A percentile compares a stretch with the other conserved stretches of the same genome.
Conservation (phyloP, 2,329 filamentous ascomycete species). For the Colletotrichum tanaceti region DNA sequence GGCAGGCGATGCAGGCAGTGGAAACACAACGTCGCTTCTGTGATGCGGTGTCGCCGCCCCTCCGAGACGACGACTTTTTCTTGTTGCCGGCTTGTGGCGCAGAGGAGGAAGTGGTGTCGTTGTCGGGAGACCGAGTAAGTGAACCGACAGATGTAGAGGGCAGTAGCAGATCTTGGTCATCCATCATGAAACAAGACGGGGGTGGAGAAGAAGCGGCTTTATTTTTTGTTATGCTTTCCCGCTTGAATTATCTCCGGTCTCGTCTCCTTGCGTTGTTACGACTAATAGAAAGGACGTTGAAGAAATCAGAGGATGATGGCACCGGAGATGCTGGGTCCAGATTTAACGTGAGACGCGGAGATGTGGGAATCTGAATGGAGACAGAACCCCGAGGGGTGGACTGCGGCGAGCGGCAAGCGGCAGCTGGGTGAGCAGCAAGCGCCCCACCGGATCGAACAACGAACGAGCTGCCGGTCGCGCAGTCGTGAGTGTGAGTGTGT, state of each 20-base stretch:
- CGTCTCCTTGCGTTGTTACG: not conserved
- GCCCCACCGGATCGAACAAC: constrained; percentile 25
- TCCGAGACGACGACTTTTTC: constrained; percentile 66
- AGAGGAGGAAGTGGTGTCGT: constrained; percentile 6
- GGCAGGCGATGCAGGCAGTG: constrained; percentile 85
- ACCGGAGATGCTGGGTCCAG: constrained; percentile 28
- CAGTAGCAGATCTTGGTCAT: constrained; percentile 20
- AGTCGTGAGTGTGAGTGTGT: not conserved
- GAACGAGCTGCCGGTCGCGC: not conserved
- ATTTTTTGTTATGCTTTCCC: not conserved
- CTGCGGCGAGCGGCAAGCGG: constrained; percentile 14
- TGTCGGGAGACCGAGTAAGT: constrained; percentile 6
- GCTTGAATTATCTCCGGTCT: not conserved
- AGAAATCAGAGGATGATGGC: not conserved
- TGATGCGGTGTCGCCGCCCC: constrained; percentile 58
- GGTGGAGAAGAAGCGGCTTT: not conserved
- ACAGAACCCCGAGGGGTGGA: constrained; percentile 13
- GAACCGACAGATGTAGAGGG: constrained; percentile 13
- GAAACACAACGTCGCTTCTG: constrained; percentile 83
- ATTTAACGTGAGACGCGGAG: constrained; percentile 21
- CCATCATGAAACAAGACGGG: constrained; percentile 14
- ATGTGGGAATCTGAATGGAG: constrained; percentile 33
- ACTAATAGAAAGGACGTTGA: constrained; percentile 13
- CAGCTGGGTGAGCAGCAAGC: constrained; percentile 1
- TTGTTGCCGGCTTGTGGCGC: constrained; percentile 42